Evolutionary conservation across 169 alveolate genomes (phyloP), one percentile per base, ranked within the genome.

Genomic region (Eimeria praecox): DNA sequence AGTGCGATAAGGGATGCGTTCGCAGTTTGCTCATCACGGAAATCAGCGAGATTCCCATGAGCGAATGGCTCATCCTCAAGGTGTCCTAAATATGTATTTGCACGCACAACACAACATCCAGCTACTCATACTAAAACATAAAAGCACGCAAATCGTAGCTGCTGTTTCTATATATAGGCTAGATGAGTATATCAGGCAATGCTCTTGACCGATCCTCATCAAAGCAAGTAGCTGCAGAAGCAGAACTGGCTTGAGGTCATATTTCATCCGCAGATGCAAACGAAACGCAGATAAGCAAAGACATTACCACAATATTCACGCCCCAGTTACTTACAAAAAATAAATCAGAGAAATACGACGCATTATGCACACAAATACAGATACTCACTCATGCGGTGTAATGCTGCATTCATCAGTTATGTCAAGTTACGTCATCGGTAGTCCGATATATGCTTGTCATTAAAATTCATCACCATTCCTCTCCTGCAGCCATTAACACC

Each of bases 1-100:
- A 82, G 90, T 49, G 90, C 90, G 90, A 82, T 82, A 82, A 82
- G 90, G 90, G 90, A 82, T 82, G 90, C 90, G 71, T 82, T 82
- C 90, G 90, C 90, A 82, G 73, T 46, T 82, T 46, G 90, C 90
- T 82, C 90, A 52, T 82, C 90, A 82, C 90, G 73, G 90, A 82
- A 82, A 82, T 82, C 90, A 82, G 90, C 69, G 90, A 82, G 90
- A 82, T 82, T 82, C 90, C 90, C 90, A 82, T 82, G 73, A 82
- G 90, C 90, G 90, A 82, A 20, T 82, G 24, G 90, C 66, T 82
- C 90, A 82, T 77, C 87, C 87, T 46, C 90, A 46, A 20, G 33
- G 90, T n/a, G 16, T 30, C 46, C 73, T 49, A n/a, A 82, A 46
- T 27, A 27, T 10, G 44, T 6, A 20, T 20, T 35, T 27, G 59